These are phyloP conservation scores for Monosporozyma unispora DNA, from an alignment of 805 yeast species.

Conservation along the genomic window DNA sequence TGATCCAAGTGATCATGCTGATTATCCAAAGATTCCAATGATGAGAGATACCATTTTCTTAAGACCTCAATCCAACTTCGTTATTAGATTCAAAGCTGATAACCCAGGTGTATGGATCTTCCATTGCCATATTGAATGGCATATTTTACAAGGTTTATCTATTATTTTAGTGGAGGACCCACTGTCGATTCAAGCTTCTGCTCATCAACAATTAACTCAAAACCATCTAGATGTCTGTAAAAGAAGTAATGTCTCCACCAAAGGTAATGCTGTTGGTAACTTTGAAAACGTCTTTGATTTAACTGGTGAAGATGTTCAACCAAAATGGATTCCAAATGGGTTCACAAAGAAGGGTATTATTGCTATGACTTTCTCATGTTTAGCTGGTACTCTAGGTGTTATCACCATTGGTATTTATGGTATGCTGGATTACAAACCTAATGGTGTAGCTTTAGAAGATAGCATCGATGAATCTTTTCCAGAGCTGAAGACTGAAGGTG, in stretches of 20 bases:
- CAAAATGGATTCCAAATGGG: slow-evolving; percentile 62
- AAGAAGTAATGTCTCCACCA: slow-evolving; percentile 40
- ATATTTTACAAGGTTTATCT: slow-evolving; percentile 89
- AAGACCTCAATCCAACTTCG: slow-evolving; percentile 76
- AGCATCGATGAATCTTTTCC: neutral
- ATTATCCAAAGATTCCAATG: slow-evolving; percentile 69
- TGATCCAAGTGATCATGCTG: slow-evolving; percentile 41
- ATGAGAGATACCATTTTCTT: slow-evolving; percentile 75
- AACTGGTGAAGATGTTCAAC: slow-evolving; percentile 67
- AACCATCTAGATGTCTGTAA: slow-evolving; percentile 54
- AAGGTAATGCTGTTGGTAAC: slow-evolving; percentile 91
- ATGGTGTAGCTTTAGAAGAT: neutral
- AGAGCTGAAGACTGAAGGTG: neutral
- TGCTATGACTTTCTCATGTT: slow-evolving; percentile 82
- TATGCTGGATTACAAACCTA: slow-evolving; percentile 46
- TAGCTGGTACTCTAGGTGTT: slow-evolving; percentile 80
- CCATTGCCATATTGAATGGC: slow-evolving; percentile 99
- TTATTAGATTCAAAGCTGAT: slow-evolving; percentile 78
- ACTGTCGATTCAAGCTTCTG: slow-evolving; percentile 43
- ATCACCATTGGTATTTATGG: slow-evolving; percentile 74
- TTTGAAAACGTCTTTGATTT: slow-evolving; percentile 53
- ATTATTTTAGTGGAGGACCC: slow-evolving; percentile 81
- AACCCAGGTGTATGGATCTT: slow-evolving; percentile 98
- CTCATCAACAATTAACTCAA: slow-evolving; percentile 50
- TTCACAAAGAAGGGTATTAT: slow-evolving; percentile 94